phyloP scores from a whole-genome alignment of 108 stramenopile species.

The Cyclotella baltica region DNA sequence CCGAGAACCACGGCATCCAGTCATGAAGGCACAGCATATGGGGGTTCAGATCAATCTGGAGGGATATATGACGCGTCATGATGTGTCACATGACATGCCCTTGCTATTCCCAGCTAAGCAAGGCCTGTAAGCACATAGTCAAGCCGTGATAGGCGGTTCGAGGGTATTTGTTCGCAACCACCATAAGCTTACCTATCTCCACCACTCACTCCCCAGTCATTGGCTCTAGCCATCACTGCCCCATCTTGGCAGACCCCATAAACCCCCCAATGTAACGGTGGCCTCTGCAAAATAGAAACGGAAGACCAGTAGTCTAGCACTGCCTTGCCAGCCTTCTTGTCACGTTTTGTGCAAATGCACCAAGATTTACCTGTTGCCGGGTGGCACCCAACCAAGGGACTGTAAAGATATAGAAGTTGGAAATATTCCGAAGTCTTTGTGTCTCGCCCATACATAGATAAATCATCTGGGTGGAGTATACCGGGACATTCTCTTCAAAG shows the following conservation, averaged over 20 bases:
- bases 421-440: neutral
- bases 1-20: no score
- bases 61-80: no score
- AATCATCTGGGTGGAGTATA: neutral
- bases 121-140: slow-evolving; percentile 15
- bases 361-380: neutral
- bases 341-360: neutral
- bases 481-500: neutral
- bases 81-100: no score
- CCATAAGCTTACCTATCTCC: slow-evolving; percentile 10
- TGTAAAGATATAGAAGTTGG: neutral
- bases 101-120: no score
- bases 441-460: neutral
- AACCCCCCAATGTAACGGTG: slow-evolving; percentile 39
- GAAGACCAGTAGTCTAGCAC: neutral
- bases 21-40: no score
- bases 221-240: slow-evolving; percentile 18
- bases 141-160: slow-evolving; percentile 38
- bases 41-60: no score
- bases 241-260: slow-evolving; percentile 6
- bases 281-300: slow-evolving; percentile 11
- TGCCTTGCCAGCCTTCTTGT: neutral
- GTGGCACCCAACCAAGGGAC: neutral
- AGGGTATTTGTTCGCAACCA: slow-evolving; percentile 23
- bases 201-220: slow-evolving; percentile 12